Percentiles rank a stretch among this genome's conserved stretches.
Conservation (phyloP, 306 rosid genomes). For the Abrus precatorius region DNA sequence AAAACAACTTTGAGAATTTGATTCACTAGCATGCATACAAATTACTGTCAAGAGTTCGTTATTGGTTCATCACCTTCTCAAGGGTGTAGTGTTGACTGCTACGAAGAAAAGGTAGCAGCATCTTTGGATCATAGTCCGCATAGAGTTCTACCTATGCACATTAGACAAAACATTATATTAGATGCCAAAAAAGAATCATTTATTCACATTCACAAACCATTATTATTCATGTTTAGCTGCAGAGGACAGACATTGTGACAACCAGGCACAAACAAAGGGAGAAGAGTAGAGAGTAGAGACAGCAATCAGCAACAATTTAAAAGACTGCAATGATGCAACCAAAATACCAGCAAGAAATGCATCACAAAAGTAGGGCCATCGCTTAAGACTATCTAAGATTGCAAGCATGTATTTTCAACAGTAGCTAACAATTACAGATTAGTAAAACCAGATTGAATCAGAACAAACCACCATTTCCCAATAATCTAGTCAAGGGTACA, state of each 20-base stretch:
- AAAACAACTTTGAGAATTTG: conserved; percentile 47
- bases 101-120: conserved; percentile 93
- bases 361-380: conserved; percentile 16
- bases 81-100: conserved; percentile 96
- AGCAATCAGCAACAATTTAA: neutral
- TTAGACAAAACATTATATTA: conserved; percentile 35
- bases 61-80: conserved; percentile 75
- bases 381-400: conserved; percentile 11
- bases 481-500: neutral
- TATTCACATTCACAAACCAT: conserved; percentile 7
- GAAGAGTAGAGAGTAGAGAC: conserved; percentile 4
- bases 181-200: conserved; percentile 37
- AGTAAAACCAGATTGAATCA: neutral
- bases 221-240: conserved; percentile 24
- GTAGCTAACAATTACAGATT: conserved; percentile 10
- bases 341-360: conserved; percentile 33
- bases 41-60: conserved; percentile 34
- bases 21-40: conserved; percentile 29
- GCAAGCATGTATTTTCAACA: conserved; percentile 16
- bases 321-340: conserved; percentile 27
- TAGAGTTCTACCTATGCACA: conserved; percentile 87
- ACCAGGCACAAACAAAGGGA: neutral
- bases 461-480: neutral
- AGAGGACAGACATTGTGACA: conserved; percentile 12
- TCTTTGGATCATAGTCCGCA: conserved; percentile 94